Base-by-base conservation (phyloP, 2,329 filamentous ascomycete genomes). In the Venturia asperata region DNA sequence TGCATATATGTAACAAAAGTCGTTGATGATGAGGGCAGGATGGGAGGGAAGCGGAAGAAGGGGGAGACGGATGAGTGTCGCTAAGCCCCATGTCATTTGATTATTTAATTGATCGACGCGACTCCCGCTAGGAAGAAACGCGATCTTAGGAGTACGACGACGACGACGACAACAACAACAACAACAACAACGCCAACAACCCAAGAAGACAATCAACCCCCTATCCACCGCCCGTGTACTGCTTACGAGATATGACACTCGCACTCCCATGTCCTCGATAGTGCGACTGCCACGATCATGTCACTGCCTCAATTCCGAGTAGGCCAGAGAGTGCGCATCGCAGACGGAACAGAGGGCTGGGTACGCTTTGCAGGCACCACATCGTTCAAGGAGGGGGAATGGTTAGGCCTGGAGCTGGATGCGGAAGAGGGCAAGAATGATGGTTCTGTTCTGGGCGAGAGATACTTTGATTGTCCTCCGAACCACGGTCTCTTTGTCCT, bases 401-500 rank as follows among this genome's bases (percentile, higher is more conserved):
- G 92, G 91, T 82, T 97, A 66, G 93, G 93, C 68, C 85, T 97
- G 67, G 92, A 96, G 79, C 84, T 97, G 65, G 86, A 91, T 63
- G 88, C 91, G 60, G 81, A 87, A 64, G 85, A 83, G 24, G 93
- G 94, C 41, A 97, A 97, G 80, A 97, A 97, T 71, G 91, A 97
- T 81, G 93, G 93, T 69, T 88, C 89, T 65, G 91, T 97, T 60
- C 85, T 93, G 75, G 92, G 91, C 67, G 85, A 91, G 73, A 82
- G 91, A 24, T 97, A 97, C 74, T 97, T 96, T 71, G 86, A 92
- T 62, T 97, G 93, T 70, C 75, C 81, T 61, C 77, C 80, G 56
- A 77, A 83, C 74, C 76, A 87, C 83, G 85, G 91, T 81, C 94
- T 99, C 85, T 97, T 99, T 72, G 84, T 97, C 65, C 85, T 90